A percentile compares a stretch with the other conserved stretches of the same genome.
Conservation (phyloP, 148 eudicot genomes). For the Linanthus parryae region DNA sequence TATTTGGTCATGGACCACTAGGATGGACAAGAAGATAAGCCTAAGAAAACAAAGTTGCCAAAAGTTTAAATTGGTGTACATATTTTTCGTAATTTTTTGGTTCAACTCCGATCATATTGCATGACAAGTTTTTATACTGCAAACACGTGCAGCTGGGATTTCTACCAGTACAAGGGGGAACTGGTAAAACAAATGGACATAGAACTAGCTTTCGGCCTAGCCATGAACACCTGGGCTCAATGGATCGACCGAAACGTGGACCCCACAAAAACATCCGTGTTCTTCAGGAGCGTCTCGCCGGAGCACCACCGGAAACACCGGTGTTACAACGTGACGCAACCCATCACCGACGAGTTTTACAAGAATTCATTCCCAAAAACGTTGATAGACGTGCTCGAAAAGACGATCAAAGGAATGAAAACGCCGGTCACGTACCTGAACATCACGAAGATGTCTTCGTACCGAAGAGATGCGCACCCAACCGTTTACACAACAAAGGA, state of each 20-base stretch:
- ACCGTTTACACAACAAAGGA: slow-evolving; percentile 43
- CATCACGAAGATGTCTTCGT: slow-evolving; percentile 53
- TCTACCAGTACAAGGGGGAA: slow-evolving; percentile 25
- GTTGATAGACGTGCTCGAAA: too few relatives aligned
- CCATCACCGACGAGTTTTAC: background rate
- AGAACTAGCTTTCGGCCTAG: slow-evolving; percentile 45
- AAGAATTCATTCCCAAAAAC: too few relatives aligned
- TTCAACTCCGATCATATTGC: too few relatives aligned
- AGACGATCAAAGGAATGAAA: slow-evolving; percentile 29
- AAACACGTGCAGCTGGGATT: too few relatives aligned
- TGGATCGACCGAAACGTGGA: slow-evolving; percentile 61
- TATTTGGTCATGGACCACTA: too few relatives aligned
- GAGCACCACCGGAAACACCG: too few relatives aligned
- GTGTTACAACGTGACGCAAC: too few relatives aligned
- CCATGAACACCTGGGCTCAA: slow-evolving; percentile 65
- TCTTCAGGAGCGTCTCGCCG: slow-evolving; percentile 62
- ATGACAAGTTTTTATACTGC: too few relatives aligned
- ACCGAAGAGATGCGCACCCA: slow-evolving; percentile 69
- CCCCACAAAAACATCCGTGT: slow-evolving; percentile 42
- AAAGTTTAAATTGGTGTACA: too few relatives aligned
- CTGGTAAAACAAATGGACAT: slow-evolving; percentile 18
- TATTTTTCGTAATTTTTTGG: too few relatives aligned
- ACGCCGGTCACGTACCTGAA: slow-evolving; percentile 49
- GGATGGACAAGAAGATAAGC: too few relatives aligned
- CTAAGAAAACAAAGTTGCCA: too few relatives aligned